A percentile compares a stretch with the other conserved stretches of the same genome.
Conservation (phyloP, 2,329 filamentous ascomycete species). For the Dactylellina leptospora region DNA sequence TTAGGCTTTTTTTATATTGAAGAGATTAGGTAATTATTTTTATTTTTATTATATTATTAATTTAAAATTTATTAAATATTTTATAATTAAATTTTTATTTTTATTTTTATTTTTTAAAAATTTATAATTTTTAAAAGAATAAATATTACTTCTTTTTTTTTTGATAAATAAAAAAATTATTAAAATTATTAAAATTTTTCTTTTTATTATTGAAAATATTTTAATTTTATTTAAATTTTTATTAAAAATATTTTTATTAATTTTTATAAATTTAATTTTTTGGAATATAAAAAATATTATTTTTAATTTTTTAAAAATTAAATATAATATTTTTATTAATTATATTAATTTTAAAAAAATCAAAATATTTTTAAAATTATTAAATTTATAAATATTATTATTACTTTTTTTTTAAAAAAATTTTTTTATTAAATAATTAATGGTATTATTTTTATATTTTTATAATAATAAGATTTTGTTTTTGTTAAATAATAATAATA, state of each 20-base stretch:
- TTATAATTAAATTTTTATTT: background rate
- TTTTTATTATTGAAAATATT: background rate
- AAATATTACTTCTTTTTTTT: no score
- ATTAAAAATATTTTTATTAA: background rate
- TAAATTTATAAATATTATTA: no score
- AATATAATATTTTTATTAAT: background rate
- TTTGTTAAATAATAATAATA: background rate
- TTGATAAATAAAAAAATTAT: no score
- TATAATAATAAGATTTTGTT: background rate
- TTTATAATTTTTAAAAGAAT: constrained; percentile 2
- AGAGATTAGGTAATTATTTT: no score
- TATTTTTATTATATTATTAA: no score
- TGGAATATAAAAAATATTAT: constrained; percentile 15
- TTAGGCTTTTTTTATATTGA: no score
- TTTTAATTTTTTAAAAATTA: constrained; percentile 6
- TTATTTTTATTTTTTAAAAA: background rate
- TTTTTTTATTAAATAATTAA: background rate
- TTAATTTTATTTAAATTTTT: constrained; percentile 10
- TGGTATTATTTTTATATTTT: background rate
- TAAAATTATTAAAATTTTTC: constrained; percentile 2
- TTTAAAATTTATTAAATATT: no score
- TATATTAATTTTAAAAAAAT: background rate
- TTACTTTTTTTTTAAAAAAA: background rate
- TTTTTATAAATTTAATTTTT: constrained; percentile 1
- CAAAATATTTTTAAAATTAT: background rate